Evolutionary conservation across 305 asterid genomes (phyloP), one percentile per base, ranked within the genome.

Genomic region (Striga hermonthica): DNA sequence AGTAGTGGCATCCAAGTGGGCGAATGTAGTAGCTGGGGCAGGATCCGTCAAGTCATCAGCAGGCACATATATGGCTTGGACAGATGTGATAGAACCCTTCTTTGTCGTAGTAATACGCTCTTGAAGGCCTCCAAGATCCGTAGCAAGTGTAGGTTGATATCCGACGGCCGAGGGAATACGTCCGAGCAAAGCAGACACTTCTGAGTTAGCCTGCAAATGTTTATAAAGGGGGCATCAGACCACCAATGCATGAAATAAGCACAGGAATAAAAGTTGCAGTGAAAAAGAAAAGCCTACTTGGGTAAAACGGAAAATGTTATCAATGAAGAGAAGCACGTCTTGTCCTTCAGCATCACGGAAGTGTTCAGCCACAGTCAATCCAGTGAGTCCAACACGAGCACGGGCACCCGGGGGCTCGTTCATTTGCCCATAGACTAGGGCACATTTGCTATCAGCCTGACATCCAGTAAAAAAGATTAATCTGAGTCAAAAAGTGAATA

Each of bases 401-500:
- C 98, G 98, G 60, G 98, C 98, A 89, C 98, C 98, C 4, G 97
- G 98, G 79, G 98, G 98, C 82, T 91, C 98, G 57, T 91, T 91
- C 98, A 91, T 91, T 83, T 91, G 98, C 81, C 98, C 98, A 0
- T 91, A 91, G 64, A 91, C 98, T 39, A 91, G 91, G 50, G 98
- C 98, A 7, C 98, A 91, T 67, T 91, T 91, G 91, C 98, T 91
- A 35, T 88, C 96, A 72, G 85, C 78, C 97, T 89, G 72, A 59
- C n/a, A 72, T 68, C 49, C 56, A 72, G 62, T 50, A 45, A 9
- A 12, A 38, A 16, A 50, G 58, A 5, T 10, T 49, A 22, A 5
- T 14, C 22, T 68, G 34, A 77, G 60, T 50, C 36, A 3, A 45
- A 45, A 43, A 9, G 48, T 54, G 34, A n/a, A 65, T 11, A 63